Conservation (phyloP, 345 rosid species). For the Gossypioides kirkii region DNA sequence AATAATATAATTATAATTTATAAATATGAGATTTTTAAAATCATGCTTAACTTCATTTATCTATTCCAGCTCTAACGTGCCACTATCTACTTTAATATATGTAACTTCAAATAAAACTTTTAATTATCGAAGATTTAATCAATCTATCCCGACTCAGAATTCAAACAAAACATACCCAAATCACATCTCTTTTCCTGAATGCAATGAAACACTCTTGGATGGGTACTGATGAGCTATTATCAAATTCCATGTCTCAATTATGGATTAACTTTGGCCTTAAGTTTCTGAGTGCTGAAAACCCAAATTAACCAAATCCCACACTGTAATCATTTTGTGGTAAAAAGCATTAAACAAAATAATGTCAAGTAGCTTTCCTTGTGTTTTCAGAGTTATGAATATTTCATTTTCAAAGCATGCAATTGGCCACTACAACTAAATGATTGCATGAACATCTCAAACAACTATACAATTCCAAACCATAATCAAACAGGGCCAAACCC, state of each 20-base stretch:
- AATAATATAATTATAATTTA: too few relatives aligned
- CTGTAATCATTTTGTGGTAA: too few relatives aligned
- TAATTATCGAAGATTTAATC: too few relatives aligned
- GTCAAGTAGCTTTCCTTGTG: neutral
- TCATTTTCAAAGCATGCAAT: neutral
- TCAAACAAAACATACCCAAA: neutral
- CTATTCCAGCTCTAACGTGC: too few relatives aligned
- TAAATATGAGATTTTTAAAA: too few relatives aligned
- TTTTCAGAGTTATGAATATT: neutral
- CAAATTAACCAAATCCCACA: neutral
- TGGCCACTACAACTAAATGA: neutral
- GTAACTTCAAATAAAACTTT: too few relatives aligned
- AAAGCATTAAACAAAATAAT: neutral
- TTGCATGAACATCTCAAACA: neutral
- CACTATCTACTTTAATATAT: too few relatives aligned
- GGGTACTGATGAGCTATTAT: neutral
- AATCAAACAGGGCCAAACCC: slow-evolving; percentile 15
- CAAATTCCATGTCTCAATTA: neutral
- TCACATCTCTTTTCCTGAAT: neutral
- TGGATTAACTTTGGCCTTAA: neutral
- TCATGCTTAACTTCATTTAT: too few relatives aligned
- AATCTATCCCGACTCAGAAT: neutral
- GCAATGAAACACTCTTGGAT: neutral
- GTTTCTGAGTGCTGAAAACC: neutral
- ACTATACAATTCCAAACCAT: neutral